Percentiles rank a stretch among this genome's conserved stretches.
These are phyloP conservation scores for Shiraia sp. DNA, from an alignment of 2,329 filamentous ascomycete genomes.

Conservation along the genomic window DNA sequence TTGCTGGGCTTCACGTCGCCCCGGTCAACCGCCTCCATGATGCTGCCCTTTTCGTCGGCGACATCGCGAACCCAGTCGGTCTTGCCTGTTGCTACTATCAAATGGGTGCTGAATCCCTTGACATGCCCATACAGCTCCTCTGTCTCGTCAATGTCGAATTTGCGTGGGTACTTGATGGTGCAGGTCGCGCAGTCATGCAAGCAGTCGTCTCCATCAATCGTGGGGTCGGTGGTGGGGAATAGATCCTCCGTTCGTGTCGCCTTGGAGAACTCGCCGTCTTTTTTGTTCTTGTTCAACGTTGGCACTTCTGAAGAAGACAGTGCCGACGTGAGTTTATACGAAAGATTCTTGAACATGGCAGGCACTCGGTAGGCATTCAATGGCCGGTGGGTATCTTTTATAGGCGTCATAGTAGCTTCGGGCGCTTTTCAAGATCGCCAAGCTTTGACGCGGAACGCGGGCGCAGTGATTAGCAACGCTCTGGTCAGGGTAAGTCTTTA, in stretches of 20 bases:
- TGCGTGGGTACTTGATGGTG: slow-evolving; percentile 76
- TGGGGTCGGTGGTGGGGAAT: slow-evolving; percentile 75
- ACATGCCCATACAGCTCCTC: slow-evolving; percentile 84
- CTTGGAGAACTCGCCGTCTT: slow-evolving; percentile 53
- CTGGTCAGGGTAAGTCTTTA: not conserved
- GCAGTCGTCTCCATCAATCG: slow-evolving; percentile 85
- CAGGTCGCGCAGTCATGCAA: slow-evolving; percentile 84
- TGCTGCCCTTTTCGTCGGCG: slow-evolving; percentile 71
- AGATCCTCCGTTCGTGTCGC: slow-evolving; percentile 57
- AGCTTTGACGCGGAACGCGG: slow-evolving; percentile 32
- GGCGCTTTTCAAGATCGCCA: slow-evolving; percentile 35
- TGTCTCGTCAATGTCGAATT: slow-evolving; percentile 70
- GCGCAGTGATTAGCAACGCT: slow-evolving; percentile 20
- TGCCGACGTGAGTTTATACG: slow-evolving; percentile 41
- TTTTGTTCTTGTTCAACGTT: slow-evolving; percentile 31
- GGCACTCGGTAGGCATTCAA: slow-evolving; percentile 43
- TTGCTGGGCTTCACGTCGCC: slow-evolving; percentile 64
- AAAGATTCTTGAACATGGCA: slow-evolving; percentile 41
- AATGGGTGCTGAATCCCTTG: slow-evolving; percentile 84
- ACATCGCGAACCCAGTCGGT: slow-evolving; percentile 92
- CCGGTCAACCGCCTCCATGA: slow-evolving; percentile 59
- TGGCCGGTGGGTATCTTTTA: slow-evolving; percentile 26
- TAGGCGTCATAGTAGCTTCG: slow-evolving; percentile 19
- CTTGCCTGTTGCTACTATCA: slow-evolving; percentile 94
- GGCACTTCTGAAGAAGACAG: slow-evolving; percentile 37